These are phyloP conservation scores for Hymenoscyphus linearis DNA, from an alignment of 2,329 filamentous ascomycete species.

Conservation along the genomic window DNA sequence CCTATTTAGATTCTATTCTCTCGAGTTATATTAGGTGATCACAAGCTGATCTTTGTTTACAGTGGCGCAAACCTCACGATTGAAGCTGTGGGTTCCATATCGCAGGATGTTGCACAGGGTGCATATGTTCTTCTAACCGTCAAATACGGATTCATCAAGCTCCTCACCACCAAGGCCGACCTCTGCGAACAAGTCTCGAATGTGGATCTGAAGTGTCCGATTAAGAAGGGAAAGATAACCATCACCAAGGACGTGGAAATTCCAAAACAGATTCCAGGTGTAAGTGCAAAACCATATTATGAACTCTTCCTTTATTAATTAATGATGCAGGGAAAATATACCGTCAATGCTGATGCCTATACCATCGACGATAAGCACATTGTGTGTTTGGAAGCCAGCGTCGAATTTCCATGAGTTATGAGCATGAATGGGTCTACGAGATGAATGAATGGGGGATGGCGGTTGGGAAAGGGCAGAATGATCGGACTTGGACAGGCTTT, in stretches of 20 bases:
- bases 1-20: neutral
- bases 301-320: constrained; percentile 18
- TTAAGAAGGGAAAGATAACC: constrained; percentile 69
- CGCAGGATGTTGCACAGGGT: constrained; percentile 66
- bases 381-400: constrained; percentile 77
- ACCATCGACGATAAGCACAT: constrained; percentile 63
- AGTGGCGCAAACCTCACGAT: constrained; percentile 78
- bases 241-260: constrained; percentile 80
- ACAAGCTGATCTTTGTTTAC: constrained; percentile 22
- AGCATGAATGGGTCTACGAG: neutral
- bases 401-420: constrained; percentile 47
- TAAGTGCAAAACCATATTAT: constrained; percentile 43
- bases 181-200: constrained; percentile 87
- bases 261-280: constrained; percentile 81
- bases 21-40: neutral
- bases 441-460: neutral
- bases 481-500: neutral
- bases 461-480: neutral
- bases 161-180: constrained; percentile 75
- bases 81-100: constrained; percentile 70
- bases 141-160: constrained; percentile 89
- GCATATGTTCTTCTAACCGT: constrained; percentile 79
- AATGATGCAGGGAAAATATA: constrained; percentile 71
- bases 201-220: constrained; percentile 82
- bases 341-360: constrained; percentile 79